Conservation (phyloP, 2,329 filamentous ascomycete genomes). For the Lasiodiplodia sp. region DNA sequence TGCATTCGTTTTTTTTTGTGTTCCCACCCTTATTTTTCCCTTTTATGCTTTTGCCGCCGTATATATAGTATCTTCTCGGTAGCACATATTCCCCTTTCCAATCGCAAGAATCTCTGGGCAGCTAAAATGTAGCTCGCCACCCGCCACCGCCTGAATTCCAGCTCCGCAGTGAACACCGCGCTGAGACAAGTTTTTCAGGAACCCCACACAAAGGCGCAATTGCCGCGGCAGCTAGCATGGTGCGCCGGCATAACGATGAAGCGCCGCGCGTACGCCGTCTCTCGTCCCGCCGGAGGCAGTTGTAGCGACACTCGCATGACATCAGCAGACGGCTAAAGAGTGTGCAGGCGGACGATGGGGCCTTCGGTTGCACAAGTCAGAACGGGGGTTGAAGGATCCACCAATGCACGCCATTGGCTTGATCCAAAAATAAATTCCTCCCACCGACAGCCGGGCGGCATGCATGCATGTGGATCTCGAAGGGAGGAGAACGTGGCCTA, state of each 20-base stretch:
- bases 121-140: constrained; percentile 6
- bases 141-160: not conserved
- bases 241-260: not conserved
- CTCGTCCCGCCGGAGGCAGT: not conserved
- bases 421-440: constrained; percentile 19
- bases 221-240: not conserved
- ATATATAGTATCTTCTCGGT: constrained; percentile 23
- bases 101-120: not conserved
- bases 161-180: not conserved
- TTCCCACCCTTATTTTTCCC: not conserved
- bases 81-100: constrained; percentile 15
- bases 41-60: constrained; percentile 1
- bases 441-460: not conserved
- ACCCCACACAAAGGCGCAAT: not conserved
- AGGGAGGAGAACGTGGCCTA: constrained; percentile 6
- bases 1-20: constrained; percentile 20
- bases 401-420: constrained; percentile 5
- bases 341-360: not conserved
- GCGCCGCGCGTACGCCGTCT: not conserved
- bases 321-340: constrained; percentile 7
- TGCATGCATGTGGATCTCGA: not conserved
- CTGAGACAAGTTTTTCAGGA: not conserved
- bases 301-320: constrained; percentile 19
- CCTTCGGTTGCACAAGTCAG: constrained; percentile 20
- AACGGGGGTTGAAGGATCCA: constrained; percentile 3